Base-by-base conservation (phyloP, 2,329 filamentous ascomycete genomes). In the Clonostachys sp. region DNA sequence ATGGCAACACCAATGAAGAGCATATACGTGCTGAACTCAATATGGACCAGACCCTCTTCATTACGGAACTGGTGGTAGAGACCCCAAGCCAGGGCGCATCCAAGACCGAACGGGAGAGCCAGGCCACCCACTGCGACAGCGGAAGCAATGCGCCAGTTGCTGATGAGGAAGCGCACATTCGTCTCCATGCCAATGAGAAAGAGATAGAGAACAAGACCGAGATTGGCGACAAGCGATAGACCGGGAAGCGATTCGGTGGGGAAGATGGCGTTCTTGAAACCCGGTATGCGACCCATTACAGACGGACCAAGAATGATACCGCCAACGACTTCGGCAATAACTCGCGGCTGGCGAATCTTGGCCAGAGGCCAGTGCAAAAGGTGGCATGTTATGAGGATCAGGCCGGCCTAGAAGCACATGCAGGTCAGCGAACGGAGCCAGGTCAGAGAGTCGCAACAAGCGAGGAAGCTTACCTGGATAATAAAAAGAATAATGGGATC, bases 1-100 rank as follows among this genome's bases (percentile, higher is more conserved):
- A 96, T 85, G 1, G 92, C 92, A 46, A 95, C 91, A 65, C 91
- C 92, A 53, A 96, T 88, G 62, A 97, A 97, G 30, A 79, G 67
- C 51, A 74, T 73, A 43, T 90, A 81, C 12, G 75, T 69, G 44
- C 73, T 74, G 50, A 81, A 81, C 17, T 64, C 58, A 49, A 80
- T 73, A 35, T 65, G 59, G 14, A 65, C 53, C 18, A 68, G 57
- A 39, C 65, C 63, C 5, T 58, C 53, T 34, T 77, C 72, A 12
- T 60, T 36, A 18, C 73, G 72, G 57, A 95, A 95, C 48, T 91
- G 66, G 49, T 91, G 68, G 58, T 90, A 95, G 12, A 96, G 65
- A 1, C 91, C 91, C 65, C 84, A 91, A 3, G 91, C 86, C 51
- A 95, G 86, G 7, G 80, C 91, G 57, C 80, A 86, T 49, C 91